A percentile compares a stretch with the other conserved stretches of the same genome.
These are phyloP conservation scores for Trichoderma gamsii DNA, from an alignment of 495 filamentous ascomycete genomes.

Conservation along the genomic window DNA sequence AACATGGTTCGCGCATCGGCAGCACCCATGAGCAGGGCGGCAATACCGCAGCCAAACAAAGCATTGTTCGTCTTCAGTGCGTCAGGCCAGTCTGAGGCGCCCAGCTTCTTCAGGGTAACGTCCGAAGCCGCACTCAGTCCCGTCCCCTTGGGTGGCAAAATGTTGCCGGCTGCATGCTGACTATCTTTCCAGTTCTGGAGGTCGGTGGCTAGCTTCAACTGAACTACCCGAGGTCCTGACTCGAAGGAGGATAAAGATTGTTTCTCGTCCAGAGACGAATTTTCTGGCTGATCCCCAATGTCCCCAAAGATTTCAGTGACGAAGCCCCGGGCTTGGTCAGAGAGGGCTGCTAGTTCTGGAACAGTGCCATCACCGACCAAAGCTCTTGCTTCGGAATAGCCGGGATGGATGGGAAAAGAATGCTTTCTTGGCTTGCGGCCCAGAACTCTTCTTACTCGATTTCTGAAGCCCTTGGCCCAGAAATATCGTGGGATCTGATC, in stretches of 20 bases:
- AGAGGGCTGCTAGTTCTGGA: neutral
- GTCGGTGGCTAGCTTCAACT: constrained; percentile 22
- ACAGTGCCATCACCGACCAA: constrained; percentile 9
- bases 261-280: neutral
- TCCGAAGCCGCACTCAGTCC: constrained; percentile 23
- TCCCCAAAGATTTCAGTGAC: constrained; percentile 1
- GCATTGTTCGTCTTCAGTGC: constrained; percentile 27
- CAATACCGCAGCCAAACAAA: constrained; percentile 26
- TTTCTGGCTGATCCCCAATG: neutral
- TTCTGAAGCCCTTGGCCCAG: constrained; percentile 14
- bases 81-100: constrained; percentile 23
- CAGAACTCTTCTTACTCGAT: neutral
- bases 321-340: neutral
- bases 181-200: constrained; percentile 23
- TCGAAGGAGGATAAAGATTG: constrained; percentile 3
- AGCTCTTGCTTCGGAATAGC: constrained; percentile 14
- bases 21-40: constrained; percentile 26
- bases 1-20: constrained; percentile 24
- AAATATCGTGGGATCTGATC: constrained; percentile 16
- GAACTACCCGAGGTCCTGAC: constrained; percentile 4
- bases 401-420: constrained; percentile 7
- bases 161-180: constrained; percentile 21
- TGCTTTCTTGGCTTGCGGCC: constrained; percentile 4
- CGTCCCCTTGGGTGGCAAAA: constrained; percentile 26
- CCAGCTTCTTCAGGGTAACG: constrained; percentile 17